phyloP scores from a whole-genome alignment of 2,329 filamentous ascomycete genomes.

The Diaporthe citri region DNA sequence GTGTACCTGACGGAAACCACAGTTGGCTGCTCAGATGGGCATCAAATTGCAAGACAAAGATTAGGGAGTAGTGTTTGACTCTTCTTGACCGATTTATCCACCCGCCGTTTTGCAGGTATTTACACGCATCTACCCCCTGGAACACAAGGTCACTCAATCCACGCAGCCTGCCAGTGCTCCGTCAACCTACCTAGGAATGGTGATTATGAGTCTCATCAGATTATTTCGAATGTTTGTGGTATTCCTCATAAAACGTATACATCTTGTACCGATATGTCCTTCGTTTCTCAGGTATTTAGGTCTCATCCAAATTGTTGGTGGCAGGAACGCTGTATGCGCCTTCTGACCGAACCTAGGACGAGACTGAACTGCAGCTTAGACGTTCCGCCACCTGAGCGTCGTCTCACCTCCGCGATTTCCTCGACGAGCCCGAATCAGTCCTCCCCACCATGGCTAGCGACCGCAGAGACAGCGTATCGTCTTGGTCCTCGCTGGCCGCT shows the following conservation, averaged over 20 bases:
- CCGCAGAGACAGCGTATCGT: conserved; percentile 35
- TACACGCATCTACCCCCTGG: too few relatives aligned
- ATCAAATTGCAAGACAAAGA: too few relatives aligned
- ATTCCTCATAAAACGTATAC: background rate
- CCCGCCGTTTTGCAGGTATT: too few relatives aligned
- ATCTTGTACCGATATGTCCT: too few relatives aligned
- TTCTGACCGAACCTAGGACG: too few relatives aligned
- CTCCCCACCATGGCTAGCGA: conserved; percentile 40
- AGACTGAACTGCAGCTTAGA: too few relatives aligned
- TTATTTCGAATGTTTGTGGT: background rate
- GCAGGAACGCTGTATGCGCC: background rate
- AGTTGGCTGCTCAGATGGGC: too few relatives aligned
- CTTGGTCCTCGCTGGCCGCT: conserved; percentile 33
- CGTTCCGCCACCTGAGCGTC: background rate
- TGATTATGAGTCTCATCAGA: background rate
- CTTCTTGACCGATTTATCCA: too few relatives aligned
- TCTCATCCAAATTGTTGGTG: background rate
- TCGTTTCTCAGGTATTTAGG: background rate
- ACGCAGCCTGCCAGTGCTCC: too few relatives aligned
- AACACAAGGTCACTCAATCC: too few relatives aligned
- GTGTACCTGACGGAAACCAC: too few relatives aligned
- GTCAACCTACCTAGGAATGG: background rate
- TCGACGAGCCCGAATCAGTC: conserved; percentile 33
- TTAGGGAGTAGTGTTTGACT: too few relatives aligned
- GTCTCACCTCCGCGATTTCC: conserved; percentile 30